These are phyloP conservation scores for Rhodomyrtus tomentosa DNA, from an alignment of 345 rosid genomes.

Conservation along the genomic window DNA sequence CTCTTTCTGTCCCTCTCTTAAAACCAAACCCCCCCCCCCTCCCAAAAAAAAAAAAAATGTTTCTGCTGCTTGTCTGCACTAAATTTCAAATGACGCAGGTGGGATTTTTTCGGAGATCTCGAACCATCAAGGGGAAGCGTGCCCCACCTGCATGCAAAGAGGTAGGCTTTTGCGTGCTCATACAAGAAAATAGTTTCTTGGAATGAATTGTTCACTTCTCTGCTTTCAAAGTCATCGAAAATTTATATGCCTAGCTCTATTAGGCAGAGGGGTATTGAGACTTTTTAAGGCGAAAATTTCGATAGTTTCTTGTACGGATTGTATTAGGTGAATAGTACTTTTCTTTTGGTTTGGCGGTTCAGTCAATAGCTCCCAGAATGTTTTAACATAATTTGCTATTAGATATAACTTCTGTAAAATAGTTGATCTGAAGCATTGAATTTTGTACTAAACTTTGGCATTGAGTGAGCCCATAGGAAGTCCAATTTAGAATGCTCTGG, in stretches of 20 bases:
- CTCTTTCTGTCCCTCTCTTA: neutral
- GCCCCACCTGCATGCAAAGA: conserved; percentile 83
- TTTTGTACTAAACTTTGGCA: neutral
- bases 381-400: neutral
- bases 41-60: neutral
- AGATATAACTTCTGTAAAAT: neutral
- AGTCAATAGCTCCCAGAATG: neutral
- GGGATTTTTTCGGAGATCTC: conserved; percentile 70
- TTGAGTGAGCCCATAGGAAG: neutral
- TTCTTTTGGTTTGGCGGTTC: neutral
- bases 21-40: neutral
- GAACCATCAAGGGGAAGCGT: conserved; percentile 70
- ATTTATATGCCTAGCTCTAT: neutral
- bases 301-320: neutral
- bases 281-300: neutral
- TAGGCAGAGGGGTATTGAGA: neutral
- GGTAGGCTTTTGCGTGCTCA: conserved; percentile 22
- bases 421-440: neutral
- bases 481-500: neutral
- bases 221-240: neutral
- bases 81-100: conserved; percentile 36
- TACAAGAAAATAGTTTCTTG: neutral
- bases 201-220: neutral
- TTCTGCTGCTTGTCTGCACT: conserved; percentile 4
- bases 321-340: neutral